Percentiles rank a stretch among this genome's conserved stretches.
Evolutionary conservation across 1,284 basidiomycete genomes (phyloP).

Genomic region (Xerocomus nothofagi): DNA sequence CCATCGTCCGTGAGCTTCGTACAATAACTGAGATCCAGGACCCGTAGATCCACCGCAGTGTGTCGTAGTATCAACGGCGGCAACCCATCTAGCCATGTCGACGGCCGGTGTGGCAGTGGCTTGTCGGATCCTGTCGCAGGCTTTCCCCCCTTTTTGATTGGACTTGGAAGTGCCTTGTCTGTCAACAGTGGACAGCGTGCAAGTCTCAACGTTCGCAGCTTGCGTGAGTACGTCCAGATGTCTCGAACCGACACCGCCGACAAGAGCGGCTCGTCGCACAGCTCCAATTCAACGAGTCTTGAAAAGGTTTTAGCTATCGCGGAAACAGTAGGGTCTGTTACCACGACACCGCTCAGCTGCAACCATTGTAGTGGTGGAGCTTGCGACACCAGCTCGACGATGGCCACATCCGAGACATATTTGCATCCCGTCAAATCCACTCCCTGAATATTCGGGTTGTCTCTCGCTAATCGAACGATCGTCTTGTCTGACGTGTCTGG

Average conservation of each 20-base stretch:
- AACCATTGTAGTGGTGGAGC: slow-evolving; percentile 73
- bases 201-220: slow-evolving; percentile 76
- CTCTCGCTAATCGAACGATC: slow-evolving; percentile 60
- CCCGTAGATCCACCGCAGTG: slow-evolving; percentile 68
- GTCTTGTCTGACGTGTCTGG: slow-evolving; percentile 69
- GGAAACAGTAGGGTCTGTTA: slow-evolving; percentile 77
- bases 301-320: slow-evolving; percentile 75
- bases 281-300: slow-evolving; percentile 79
- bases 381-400: slow-evolving; percentile 68
- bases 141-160: slow-evolving; percentile 35
- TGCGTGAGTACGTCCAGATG: slow-evolving; percentile 79
- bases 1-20: slow-evolving; percentile 73
- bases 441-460: slow-evolving; percentile 69
- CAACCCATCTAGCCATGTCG: slow-evolving; percentile 57
- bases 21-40: slow-evolving; percentile 79
- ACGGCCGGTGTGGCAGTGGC: slow-evolving; percentile 52
- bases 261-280: slow-evolving; percentile 72
- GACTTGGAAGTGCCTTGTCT: slow-evolving; percentile 78
- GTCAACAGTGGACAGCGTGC: slow-evolving; percentile 71
- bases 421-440: slow-evolving; percentile 80
- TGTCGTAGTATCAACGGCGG: slow-evolving; percentile 61
- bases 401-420: slow-evolving; percentile 71
- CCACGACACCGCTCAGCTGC: slow-evolving; percentile 62
- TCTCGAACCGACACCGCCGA: slow-evolving; percentile 73
- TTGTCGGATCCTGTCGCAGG: slow-evolving; percentile 36